Evolutionary conservation across 2,329 filamentous ascomycete species (phyloP), one percentile per base, ranked within the genome.

Genomic region (Trichoderma endophyticum): DNA sequence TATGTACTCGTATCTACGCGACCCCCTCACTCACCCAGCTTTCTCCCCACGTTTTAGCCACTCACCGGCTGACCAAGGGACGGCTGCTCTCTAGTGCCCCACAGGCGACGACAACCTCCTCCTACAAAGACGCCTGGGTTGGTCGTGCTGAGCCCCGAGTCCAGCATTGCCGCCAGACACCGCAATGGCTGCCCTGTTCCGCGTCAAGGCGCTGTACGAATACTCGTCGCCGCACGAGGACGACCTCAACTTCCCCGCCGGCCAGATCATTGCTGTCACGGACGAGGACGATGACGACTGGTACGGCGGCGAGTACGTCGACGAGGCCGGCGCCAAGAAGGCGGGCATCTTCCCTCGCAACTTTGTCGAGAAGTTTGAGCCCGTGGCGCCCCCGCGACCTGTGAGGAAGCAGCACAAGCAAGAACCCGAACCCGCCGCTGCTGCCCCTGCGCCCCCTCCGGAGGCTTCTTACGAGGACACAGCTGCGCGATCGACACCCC

Each of bases 341-440:
- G 91, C 95, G 79, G 95, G 95, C 76, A 92, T 98, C 77, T 98
- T 98, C 82, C 95, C 94, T 66, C 92, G 92, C 80, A 99, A 98
- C 84, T 99, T 99, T 80, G 96, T 99, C 79, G 96, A 99, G 83
- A 94, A 92, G 83, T 97, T 94, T 82, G 95, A 98, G 81, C 96
- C 96, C 48, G 92, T 91, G 71, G 92, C 95, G 74, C 96, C 96
- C 73, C 94, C 95, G 73, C 90, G 96, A 72, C 96, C 96, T 72
- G 88, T 89, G 74, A 90, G 96, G 78, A 86, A 89, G 18, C 91
- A 93, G 18, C 91, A 93, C 75, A 95, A 92, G 84, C 92, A 90
- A 79, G 81, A 82, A 39, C 75, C 78, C 30, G 80, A 82, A 70
- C 77, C 79, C 73, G 75, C 80, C 64, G 77, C 80, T 21, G 77